phyloP scores from a whole-genome alignment of 306 rosid species.

The Quillaja saponaria region DNA sequence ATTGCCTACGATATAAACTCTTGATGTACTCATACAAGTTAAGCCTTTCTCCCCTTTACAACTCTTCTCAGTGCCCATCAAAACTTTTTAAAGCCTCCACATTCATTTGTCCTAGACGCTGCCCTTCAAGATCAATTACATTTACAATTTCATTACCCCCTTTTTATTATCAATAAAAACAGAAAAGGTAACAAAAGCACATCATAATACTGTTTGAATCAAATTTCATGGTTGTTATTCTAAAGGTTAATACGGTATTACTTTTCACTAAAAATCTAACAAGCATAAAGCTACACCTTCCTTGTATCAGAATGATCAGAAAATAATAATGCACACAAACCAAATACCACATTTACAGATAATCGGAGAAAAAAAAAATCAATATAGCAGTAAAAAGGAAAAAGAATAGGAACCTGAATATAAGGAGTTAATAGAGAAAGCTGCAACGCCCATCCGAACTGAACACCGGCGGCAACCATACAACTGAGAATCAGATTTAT shows the following conservation, averaged over 20 bases:
- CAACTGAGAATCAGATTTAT: constrained; percentile 72
- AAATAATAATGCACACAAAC: not conserved
- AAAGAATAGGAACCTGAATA: constrained; percentile 61
- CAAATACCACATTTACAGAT: not conserved
- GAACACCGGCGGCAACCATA: constrained; percentile 96
- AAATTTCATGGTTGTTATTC: constrained; percentile 2
- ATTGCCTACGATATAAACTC: no score
- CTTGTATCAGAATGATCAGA: constrained; percentile 2
- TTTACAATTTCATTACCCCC: not conserved
- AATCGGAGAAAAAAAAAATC: not conserved
- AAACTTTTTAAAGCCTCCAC: not conserved
- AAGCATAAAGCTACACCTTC: no score
- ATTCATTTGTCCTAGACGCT: not conserved
- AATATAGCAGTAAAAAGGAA: not conserved
- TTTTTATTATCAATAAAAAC: not conserved
- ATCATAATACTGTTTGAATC: not conserved
- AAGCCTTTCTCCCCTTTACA: no score
- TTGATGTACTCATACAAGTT: no score
- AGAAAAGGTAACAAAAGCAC: not conserved
- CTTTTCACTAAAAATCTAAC: not conserved
- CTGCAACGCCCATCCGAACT: constrained; percentile 99
- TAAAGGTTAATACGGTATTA: not conserved
- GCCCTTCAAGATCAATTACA: not conserved
- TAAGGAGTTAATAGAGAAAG: constrained; percentile 94
- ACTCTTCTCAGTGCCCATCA: no score